phyloP scores from a whole-genome alignment of 371 early-diverging fungal species.

The Polyrhizophydium stewartii region DNA sequence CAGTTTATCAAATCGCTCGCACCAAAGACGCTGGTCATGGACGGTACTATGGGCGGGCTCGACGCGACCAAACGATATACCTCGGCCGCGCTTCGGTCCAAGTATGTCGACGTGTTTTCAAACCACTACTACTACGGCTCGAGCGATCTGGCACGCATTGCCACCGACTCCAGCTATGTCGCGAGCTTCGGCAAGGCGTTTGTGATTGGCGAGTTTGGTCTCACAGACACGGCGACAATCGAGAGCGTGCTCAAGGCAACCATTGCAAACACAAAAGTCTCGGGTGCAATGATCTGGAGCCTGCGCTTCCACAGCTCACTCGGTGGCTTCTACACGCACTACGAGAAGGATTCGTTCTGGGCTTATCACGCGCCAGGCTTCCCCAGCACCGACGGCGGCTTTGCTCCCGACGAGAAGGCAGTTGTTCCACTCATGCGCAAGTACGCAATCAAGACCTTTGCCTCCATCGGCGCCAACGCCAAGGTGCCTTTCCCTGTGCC shows the following conservation, averaged over 20 bases:
- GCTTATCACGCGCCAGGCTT: constrained; percentile 29
- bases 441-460: too few species aligned
- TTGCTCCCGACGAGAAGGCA: constrained; percentile 13
- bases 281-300: constrained; percentile 16
- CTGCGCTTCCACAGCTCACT: constrained; percentile 4
- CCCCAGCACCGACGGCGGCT: constrained; percentile 8
- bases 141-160: background rate
- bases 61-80: constrained; percentile 19
- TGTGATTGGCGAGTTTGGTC: constrained; percentile 37
- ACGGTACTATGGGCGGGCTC: constrained; percentile 27
- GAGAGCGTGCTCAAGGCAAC: constrained; percentile 4
- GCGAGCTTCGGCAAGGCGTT: constrained; percentile 24
- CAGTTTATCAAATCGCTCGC: constrained; percentile 20
- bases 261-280: constrained; percentile 2
- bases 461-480: too few species aligned
- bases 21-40: constrained; percentile 8
- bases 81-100: constrained; percentile 10
- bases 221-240: constrained; percentile 6
- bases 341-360: constrained; percentile 16
- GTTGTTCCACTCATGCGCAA: constrained; percentile 12
- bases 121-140: constrained; percentile 36
- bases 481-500: too few species aligned
- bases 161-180: constrained; percentile 8
- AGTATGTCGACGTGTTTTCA: constrained; percentile 28
- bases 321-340: constrained; percentile 33